Evolutionary conservation across 495 filamentous ascomycete genomes (phyloP), one percentile per base, ranked within the genome.

Genomic region (Aspergillus ellipticus): DNA sequence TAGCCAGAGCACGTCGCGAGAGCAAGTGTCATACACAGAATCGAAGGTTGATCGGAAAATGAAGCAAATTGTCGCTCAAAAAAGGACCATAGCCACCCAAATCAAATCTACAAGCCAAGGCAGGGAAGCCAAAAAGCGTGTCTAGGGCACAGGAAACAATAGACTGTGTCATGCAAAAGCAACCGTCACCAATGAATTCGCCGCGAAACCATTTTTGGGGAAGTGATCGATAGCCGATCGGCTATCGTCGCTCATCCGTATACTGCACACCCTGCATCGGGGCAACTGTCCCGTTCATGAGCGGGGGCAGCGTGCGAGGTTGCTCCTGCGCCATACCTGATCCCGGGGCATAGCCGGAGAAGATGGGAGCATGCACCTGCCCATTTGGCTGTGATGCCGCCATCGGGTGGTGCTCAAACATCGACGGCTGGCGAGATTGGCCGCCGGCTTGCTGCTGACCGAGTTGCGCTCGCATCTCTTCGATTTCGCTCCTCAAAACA

Each of bases 201-300:
- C 42, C 21, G 41, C 13, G 51, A 22, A 24, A n/a, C 16, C 28
- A 28, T 24, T 49, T 19, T 31, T 1, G n/a, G 20, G 21, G 35
- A 51, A 20, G 28, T n/a, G 24, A 20, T 49, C 43, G 20, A 21
- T 28, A 48, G 15, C 7, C 13, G 13, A 49, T 21, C 21, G 19
- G 26, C 56, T 69, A 79, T 37, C 77, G 71, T 57, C 75, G 70
- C 49, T 79, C 78, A 50, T 82, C 77, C 17, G 75, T 74, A 60
- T 82, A 83, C 59, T 83, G 79, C 13, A 83, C 75, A 20, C 80
- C 80, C 63, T 83, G 80, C 80, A 83, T 83, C 16, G 76, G 71
- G n/a, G 78, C 76, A 10, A 69, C 66, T 0, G 74, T 73, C 2
- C 78, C 76, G 57, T 78, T 80, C 63, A 77, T 74, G 16, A 81